Evolutionary conservation across 2,329 filamentous ascomycete genomes (phyloP), one percentile per base, ranked within the genome.

Genomic region (Fusarium marasasianum): DNA sequence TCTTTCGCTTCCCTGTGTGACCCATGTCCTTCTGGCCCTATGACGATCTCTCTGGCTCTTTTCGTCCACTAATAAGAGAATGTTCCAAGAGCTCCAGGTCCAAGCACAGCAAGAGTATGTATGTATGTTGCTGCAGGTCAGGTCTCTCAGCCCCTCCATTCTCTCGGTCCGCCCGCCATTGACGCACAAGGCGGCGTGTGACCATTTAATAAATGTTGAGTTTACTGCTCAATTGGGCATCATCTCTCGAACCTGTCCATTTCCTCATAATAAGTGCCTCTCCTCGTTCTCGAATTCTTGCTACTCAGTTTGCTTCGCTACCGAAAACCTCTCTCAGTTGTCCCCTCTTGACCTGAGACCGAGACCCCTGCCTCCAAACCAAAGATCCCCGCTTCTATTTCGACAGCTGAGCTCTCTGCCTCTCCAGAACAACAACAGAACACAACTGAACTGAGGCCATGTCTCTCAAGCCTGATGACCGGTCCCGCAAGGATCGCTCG

Each of bases 401-500:
- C 41, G 37, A 38, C 56, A 47, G 40, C 70, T 62, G 63, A 60
- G 55, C 41, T 58, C 65, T 55, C 37, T 24, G 60, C 59, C 24
- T 75, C 58, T 45, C 44, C 38, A 40, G 45, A 64, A 50, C 31
- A 60, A 58, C 37, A 54, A 31, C 24, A 53, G 17, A 51, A 35
- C 37, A 63, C 44, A 41, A 35, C 44, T 38, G 51, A 53, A 24
- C 35, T 29, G 50, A 62, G 59, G 76, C 66, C 76, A 90, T 90
- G 88, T 89, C 88, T 75, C 82, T 89, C 50, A 82, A 84, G 63
- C 84, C 88, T 60, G 85, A 86, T 66, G 84, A 85, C 63, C 79
- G 79, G 66, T 80, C 81, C 55, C 83, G 83, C 51, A 84, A 85
- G 61, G 84, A 82, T 55, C 86, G 87, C 60, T 86, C 87, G 58